Evolutionary conservation across 2,329 filamentous ascomycete species (phyloP), one percentile per base, ranked within the genome.

Genomic region (Epichloe festucae): DNA sequence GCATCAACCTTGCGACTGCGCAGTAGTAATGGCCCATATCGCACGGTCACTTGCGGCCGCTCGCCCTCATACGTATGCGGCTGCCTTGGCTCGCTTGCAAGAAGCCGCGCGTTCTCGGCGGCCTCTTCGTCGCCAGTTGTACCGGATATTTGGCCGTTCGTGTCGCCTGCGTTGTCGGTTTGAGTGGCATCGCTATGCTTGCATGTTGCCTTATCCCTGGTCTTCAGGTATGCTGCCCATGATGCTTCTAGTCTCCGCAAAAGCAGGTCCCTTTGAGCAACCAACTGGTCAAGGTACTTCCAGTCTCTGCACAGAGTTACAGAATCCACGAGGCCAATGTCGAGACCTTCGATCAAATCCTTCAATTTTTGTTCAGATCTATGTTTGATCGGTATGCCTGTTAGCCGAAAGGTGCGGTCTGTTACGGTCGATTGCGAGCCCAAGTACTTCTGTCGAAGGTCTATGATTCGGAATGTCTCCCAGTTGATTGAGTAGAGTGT

Each of bases 371-470:
- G 78, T 65, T 97, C 91, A 0, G 85, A 85, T 52, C 87, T 79
- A 53, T 97, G 70, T 23, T 91, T 82, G 3, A 68, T 64, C 0
- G 94, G 93, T 21, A 98, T 91, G 0, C 91, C 91, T 0, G 91
- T 93, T 17, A 98, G 71, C 23, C 89, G 84, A 60, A 98, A 90
- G 0, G 93, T 98, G 35, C 90, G 82, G 67, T 98, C 93, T 1
- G 93, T 97, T 49, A 96, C 81, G n/a, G 91, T 97, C 0, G 87
- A 90, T 67, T 97, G 91, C 21, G 84, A 89, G 12, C 93, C 93
- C 10, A 98, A 76, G 63, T 96, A 98, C 53, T 89, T 82, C 66
- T 98, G 93, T 23, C 93, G 77, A 34, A 91, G 79, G 52, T 84
- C 79, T 57, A 97, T 94, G 49, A 98, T 85, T 53, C 82, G 85